Conservation (phyloP, 176 grass and related monocot genomes). For the bread wheat (Triticum aestivum) region IWGSC_CS_RefSeq_v2.1 NC_057803.1:695363106-695363605, state of each 20-base stretch:
- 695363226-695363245: background rate
- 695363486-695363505: conserved; percentile 2
- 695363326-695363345: background rate
- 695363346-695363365: background rate
- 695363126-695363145: no score
- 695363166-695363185: background rate
- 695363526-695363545: background rate
- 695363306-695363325: background rate
- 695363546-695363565: background rate
- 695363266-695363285: background rate
- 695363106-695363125: no score
- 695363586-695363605: no score
- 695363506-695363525: background rate
- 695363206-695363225: background rate
- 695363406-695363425: background rate
- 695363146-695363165: background rate
- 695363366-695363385: conserved; percentile 5
- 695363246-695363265: background rate
- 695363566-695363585: background rate
- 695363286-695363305: conserved; percentile 12
- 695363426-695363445: background rate
- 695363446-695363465: background rate
- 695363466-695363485: conserved; percentile 17
- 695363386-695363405: background rate
- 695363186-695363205: background rate